Evolutionary conservation across 2,329 filamentous ascomycete genomes (phyloP), one percentile per base, ranked within the genome.

Genomic region (Teratosphaeria epicoccoides): DNA sequence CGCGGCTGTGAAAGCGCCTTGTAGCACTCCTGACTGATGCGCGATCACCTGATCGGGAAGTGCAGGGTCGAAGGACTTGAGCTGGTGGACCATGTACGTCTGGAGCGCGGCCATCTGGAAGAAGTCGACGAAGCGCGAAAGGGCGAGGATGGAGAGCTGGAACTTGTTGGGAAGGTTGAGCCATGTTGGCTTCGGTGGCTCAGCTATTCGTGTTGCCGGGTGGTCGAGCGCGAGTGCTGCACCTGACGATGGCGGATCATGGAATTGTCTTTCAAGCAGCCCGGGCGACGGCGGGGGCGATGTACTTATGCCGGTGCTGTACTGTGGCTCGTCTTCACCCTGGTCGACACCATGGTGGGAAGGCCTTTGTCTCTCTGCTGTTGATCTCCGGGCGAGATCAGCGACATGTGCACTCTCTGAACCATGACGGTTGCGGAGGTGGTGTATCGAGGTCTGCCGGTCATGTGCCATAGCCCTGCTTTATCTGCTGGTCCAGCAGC

Each of bases 41-140:
- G 70, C 68, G 40, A 72, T 70, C 46, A 71, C 67, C 23, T 73
- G 65, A 51, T 79, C 74, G 14, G 76, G 72, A 12, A 78, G 65
- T 10, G 60, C 56, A 9, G 63, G 61, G 49, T 72, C 65, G 56
- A 71, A 72, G 50, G 66, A 69, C 57, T 68, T 68, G 20, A 72
- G 61, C 57, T 72, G 69, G 49, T 71, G 67, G 33, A 71, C 66
- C 69, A 71, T 72, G 61, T 68, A 70, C n/a, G 69, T 70, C 57
- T 71, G 69, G 14, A 72, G 57, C 5, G 69, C 68, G 6, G 69
- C 69, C 69, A 70, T 70, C 56, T 72, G 69, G 59, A 70, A 71
- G 59, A 71, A 72, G 56, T 72, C 70, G 61, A 71, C 70, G 54
- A 72, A 68, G 37, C 70, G 70, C 14, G 68, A 71, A 20, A 64